Evolutionary conservation across 2,329 filamentous ascomycete species (phyloP).

Genomic region (Clarireedia hainanense): DNA sequence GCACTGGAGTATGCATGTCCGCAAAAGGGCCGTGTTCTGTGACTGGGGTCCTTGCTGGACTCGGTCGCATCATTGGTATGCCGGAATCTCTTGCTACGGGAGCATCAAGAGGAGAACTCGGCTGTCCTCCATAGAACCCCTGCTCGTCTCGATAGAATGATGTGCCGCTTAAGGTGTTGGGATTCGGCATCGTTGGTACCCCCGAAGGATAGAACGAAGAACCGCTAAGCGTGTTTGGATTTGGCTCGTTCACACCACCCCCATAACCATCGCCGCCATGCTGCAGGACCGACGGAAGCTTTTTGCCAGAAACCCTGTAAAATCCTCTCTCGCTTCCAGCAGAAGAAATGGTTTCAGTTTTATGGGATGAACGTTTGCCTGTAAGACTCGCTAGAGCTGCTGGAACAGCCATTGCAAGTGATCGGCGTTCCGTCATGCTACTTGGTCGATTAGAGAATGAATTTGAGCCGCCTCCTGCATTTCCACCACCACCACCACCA

Average conservation of each 20-base stretch:
- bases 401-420: conserved; percentile 39
- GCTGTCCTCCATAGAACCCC: conserved; percentile 31
- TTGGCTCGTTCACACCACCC: conserved; percentile 32
- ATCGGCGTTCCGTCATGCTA: conserved; percentile 40
- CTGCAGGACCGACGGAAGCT: conserved; percentile 54
- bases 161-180: conserved; percentile 37
- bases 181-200: conserved; percentile 10
- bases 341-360: conserved; percentile 27
- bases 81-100: conserved; percentile 39
- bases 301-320: conserved; percentile 57
- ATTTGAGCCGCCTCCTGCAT: conserved; percentile 21
- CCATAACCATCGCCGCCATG: conserved; percentile 56
- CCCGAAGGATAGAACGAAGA: conserved; percentile 39
- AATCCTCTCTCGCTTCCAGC: conserved; percentile 49
- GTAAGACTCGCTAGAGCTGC: conserved; percentile 41
- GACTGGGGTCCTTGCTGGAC: conserved; percentile 56
- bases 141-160: conserved; percentile 49
- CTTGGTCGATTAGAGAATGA: conserved; percentile 15
- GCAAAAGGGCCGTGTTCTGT: conserved; percentile 43
- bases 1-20: conserved; percentile 15
- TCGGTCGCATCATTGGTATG: conserved; percentile 52
- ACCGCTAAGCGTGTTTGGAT: conserved; percentile 37
- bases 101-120: conserved; percentile 28
- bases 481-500: conserved; percentile 30
- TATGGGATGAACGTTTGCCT: conserved; percentile 25